Evolutionary conservation across 176 grass and related monocot species (phyloP), one percentile per base, ranked within the genome.

Genomic region (Olyra latifolia): DNA sequence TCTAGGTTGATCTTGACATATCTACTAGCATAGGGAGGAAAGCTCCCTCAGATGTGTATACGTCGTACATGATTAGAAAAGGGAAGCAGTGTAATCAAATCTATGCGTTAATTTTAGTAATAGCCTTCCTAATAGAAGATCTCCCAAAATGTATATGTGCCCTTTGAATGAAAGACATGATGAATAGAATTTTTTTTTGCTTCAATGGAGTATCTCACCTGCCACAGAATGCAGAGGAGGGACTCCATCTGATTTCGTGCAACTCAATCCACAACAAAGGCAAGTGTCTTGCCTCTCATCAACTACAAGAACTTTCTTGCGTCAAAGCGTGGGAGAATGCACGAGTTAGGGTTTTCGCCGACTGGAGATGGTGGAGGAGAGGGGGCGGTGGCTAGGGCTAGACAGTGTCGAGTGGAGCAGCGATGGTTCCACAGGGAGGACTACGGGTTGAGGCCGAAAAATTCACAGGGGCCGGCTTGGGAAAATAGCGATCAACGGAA

Each of bases 161-260:
- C 23, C 48, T 45, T 58, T 69, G 17, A 81, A 78, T 38, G 50
- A 49, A 74, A 30, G 17, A 25, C 48, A 47, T 59, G 39, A 46
- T 47, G 32, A n/a, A 80, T 24, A 23, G 10, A 52, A 63, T 7
- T 23, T 41, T 29, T n/a, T 50, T 62, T 50, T 73, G 68, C 35
- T 65, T 62, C 20, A 39, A 3, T 38, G 52, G 13, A 69, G 28
- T 58, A 83, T 55, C 74, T 77, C 81, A 90, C 95, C 90, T 98
- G 90, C 95, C 95, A 98, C 50, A 98, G 80, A 77, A 93, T 90
- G 83, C 95, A 98, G 66, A 94, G 72, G 23, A 98, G 88, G 75
- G 95, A 98, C 47, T 98, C 95, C 92, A 95, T 94, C 80, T 98
- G 95, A 80, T 98, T 98, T 63, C 90, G 82, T 27, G 95, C 95